Evolutionary conservation across 306 rosid species (phyloP).

Genomic region (Coriaria nepalensis): DNA sequence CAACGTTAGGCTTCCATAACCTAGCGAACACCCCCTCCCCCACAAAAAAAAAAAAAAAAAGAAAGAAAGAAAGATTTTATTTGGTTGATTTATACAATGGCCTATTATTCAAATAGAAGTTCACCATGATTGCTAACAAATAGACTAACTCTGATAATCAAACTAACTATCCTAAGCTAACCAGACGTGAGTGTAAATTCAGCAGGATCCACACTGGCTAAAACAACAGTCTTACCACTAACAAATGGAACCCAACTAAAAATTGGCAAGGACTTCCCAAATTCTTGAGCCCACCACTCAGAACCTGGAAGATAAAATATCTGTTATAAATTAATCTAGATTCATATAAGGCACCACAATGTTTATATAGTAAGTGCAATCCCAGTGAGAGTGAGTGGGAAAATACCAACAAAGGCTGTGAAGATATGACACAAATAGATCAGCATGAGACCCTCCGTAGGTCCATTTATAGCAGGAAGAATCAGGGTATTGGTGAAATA

Average conservation of each 20-base stretch:
- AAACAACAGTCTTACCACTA: conserved; percentile 32
- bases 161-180: no score
- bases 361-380: background rate
- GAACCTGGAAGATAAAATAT: conserved; percentile 45
- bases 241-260: conserved; percentile 65
- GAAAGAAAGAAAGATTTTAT: no score
- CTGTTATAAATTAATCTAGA: background rate
- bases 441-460: conserved; percentile 93
- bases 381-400: conserved; percentile 12
- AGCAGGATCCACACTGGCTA: background rate
- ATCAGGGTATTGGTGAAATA: conserved; percentile 81
- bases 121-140: no score
- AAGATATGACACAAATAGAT: conserved; percentile 59
- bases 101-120: no score
- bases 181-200: no score
- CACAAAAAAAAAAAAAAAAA: no score
- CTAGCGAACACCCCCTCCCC: no score
- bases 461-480: conserved; percentile 85
- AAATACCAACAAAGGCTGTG: conserved; percentile 81
- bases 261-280: conserved; percentile 60
- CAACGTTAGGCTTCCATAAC: no score
- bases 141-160: no score
- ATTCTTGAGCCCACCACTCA: conserved; percentile 76
- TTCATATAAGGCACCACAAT: conserved; percentile 5
- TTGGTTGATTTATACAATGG: no score